phyloP scores from a whole-genome alignment of 306 rosid genomes.

The Fragaria ananassa region DNA sequence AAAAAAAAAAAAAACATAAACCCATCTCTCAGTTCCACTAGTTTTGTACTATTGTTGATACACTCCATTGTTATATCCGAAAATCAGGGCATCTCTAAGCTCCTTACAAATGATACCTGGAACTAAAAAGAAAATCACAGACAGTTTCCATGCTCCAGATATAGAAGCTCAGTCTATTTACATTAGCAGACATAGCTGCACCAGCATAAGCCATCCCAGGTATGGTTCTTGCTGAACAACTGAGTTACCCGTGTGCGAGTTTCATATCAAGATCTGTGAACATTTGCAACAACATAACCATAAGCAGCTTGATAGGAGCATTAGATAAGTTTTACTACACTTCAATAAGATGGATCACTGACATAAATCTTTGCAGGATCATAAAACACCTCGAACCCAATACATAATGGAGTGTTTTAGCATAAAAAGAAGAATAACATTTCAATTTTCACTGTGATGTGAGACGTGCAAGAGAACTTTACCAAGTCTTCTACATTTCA shows the following conservation, averaged over 20 bases:
- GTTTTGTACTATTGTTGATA: constrained; percentile 14
- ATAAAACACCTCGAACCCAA: not conserved
- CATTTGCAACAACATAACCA: constrained; percentile 24
- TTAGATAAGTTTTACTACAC: not conserved
- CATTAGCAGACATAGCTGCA: constrained; percentile 33
- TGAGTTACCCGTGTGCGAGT: constrained; percentile 28
- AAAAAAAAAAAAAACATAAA: not conserved
- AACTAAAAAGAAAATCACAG: constrained; percentile 15
- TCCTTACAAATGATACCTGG: constrained; percentile 22
- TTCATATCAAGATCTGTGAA: constrained; percentile 48
- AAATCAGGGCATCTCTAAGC: constrained; percentile 16
- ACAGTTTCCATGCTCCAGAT: constrained; percentile 38
- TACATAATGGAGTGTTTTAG: not conserved
- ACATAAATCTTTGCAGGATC: not conserved
- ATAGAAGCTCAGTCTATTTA: constrained; percentile 57
- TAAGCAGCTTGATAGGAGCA: constrained; percentile 8
- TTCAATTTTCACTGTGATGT: not conserved
- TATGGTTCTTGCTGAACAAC: constrained; percentile 19
- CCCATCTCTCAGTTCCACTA: constrained; percentile 7
- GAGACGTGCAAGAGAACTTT: constrained; percentile 12
- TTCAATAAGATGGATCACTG: not conserved
- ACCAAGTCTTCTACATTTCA: constrained; percentile 60
- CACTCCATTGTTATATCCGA: constrained; percentile 19
- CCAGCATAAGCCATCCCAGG: constrained; percentile 21
- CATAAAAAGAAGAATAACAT: not conserved